Evolutionary conservation across 306 rosid genomes (phyloP), one percentile per base, ranked within the genome.

Genomic region (Albizia julibrissin): DNA sequence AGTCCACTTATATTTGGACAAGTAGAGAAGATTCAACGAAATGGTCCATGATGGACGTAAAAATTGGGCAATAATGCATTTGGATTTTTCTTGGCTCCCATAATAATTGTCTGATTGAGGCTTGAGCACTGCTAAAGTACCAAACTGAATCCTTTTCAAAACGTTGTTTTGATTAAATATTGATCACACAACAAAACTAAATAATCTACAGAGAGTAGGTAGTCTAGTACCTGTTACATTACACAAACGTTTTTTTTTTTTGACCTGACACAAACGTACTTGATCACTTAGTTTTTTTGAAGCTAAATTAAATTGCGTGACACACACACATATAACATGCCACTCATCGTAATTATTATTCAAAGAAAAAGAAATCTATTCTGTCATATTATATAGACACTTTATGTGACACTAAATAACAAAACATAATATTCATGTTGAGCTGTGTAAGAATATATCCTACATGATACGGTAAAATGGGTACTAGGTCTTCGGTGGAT

Each of bases 21-120:
- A 24, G 34, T 4, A 61, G 40, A n/a, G 10, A 4, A 6, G n/a
- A 29, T 0, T 31, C 10, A 16, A 10, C 19, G 16, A 8, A 39
- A 77, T 81, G 81, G 86, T 58, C 81, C 88, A 78, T n/a, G 52
- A 34, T 75, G 24, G 72, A 69, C 52, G 34, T 21, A 72, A 79
- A 82, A 42, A 62, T 61, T 44, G 71, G 31, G 71, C 64, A 33
- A 33, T 46, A 6, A 47, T 47, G 49, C 16, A 69, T 24, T 87
- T 78, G 52, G 79, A 42, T 74, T 81, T 37, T 74, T 26, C 31
- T 62, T 69, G 69, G 13, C 44, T n/a, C 12, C 27, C 1, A 10
- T 22, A 22, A 58, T 58, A 58, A 58, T 58, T 10, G 18, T 61
- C 34, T 61, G 4, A 24, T 61, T 61, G 8, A 24, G 34, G 24